phyloP scores from a whole-genome alignment of 2,329 filamentous ascomycete species.

The Chaetomiaceae sp. region DNA sequence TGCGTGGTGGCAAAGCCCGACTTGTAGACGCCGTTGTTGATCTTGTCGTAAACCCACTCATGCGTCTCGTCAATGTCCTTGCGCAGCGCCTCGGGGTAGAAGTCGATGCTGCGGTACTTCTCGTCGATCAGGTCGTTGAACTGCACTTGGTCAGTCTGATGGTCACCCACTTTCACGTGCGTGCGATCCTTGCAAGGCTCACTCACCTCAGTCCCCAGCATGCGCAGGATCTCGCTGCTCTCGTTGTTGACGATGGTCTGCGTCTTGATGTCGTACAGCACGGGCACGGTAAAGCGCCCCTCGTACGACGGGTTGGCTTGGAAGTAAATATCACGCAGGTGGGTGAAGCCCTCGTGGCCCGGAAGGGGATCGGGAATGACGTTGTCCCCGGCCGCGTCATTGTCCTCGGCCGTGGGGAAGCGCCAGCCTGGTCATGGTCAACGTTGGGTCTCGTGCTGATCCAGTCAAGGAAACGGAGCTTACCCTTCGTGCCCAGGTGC shows the following conservation, averaged over 20 bases:
- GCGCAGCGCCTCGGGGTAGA: constrained; percentile 62
- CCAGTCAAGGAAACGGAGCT: background rate
- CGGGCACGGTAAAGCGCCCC: constrained; percentile 82
- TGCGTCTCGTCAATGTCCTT: constrained; percentile 69
- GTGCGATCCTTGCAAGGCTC: no score
- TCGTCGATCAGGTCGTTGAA: constrained; percentile 67
- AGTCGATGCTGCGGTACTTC: constrained; percentile 53
- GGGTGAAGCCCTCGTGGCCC: constrained; percentile 60
- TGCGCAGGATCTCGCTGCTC: constrained; percentile 85
- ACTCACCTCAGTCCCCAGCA: constrained; percentile 68
- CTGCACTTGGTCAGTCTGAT: constrained; percentile 19
- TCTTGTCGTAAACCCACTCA: constrained; percentile 69
- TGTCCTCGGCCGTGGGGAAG: constrained; percentile 61
- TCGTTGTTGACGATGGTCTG: constrained; percentile 84
- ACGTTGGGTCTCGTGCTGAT: background rate
- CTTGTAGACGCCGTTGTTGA: constrained; percentile 69
- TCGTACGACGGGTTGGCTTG: constrained; percentile 62
- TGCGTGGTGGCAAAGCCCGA: constrained; percentile 81
- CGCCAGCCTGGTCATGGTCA: constrained; percentile 60
- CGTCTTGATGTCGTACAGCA: constrained; percentile 72
- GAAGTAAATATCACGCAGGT: constrained; percentile 78
- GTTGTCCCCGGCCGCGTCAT: constrained; percentile 50
- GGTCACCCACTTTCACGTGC: no score
- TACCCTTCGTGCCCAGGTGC: constrained; percentile 62
- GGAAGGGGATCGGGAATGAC: constrained; percentile 63